phyloP scores from a whole-genome alignment of 1,284 basidiomycete species.

The Marasmius oreades region DNA sequence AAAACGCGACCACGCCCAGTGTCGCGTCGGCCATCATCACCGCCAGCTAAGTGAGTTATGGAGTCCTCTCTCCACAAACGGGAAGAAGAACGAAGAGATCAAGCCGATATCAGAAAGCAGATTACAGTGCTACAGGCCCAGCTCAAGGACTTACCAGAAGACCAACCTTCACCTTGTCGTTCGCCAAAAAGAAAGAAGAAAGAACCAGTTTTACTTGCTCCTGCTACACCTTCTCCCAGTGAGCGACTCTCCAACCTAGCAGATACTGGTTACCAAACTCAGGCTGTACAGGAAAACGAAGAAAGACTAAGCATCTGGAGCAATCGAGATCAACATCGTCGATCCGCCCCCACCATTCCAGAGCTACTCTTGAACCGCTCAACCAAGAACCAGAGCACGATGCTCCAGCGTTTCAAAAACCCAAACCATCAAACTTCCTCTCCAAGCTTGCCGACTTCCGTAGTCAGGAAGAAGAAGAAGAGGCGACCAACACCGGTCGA shows the following conservation, averaged over 20 bases:
- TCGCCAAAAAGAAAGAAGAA: constrained; percentile 51
- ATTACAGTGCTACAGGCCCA: constrained; percentile 29
- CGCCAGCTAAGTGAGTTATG: too few species aligned
- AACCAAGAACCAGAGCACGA: constrained; percentile 2
- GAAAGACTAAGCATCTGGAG: constrained; percentile 22
- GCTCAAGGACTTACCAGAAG: constrained; percentile 30
- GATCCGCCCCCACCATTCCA: not conserved
- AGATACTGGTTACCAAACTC: constrained; percentile 13
- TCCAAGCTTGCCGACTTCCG: constrained; percentile 41
- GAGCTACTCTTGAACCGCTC: not conserved
- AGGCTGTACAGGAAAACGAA: constrained; percentile 45
- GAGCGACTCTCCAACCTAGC: constrained; percentile 23
- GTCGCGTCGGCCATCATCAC: not conserved
- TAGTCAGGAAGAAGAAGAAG: constrained; percentile 19
- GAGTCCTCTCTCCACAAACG: constrained; percentile 29
- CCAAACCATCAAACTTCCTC: constrained; percentile 45
- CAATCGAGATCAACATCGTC: not conserved
- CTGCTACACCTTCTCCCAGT: constrained; percentile 72
- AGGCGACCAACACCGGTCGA: constrained; percentile 12
- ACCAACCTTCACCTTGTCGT: constrained; percentile 20
- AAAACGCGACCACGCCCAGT: not conserved
- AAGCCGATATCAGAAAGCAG: constrained; percentile 17
- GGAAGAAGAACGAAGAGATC: constrained; percentile 25
- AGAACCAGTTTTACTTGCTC: constrained; percentile 46
- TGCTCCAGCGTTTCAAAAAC: constrained; percentile 19